These are phyloP conservation scores for Paracorniculantispora psalliotae DNA, from an alignment of 2,329 filamentous ascomycete genomes.

Conservation along the genomic window DNA sequence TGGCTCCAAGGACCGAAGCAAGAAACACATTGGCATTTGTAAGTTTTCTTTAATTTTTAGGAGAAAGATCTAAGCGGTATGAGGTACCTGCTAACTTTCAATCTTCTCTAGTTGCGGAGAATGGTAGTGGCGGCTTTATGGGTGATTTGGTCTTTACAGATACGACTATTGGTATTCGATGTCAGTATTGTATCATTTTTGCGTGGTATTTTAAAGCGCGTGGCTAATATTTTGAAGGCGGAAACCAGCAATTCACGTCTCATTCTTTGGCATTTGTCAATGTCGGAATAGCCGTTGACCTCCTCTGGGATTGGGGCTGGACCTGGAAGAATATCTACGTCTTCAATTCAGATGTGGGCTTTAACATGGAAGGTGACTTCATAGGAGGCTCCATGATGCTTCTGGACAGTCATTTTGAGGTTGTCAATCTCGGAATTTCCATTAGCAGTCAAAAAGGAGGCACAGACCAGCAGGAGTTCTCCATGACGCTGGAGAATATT, in stretches of 20 bases:
- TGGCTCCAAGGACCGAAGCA: constrained; percentile 28
- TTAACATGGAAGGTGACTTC: constrained; percentile 7
- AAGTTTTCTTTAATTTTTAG: neutral
- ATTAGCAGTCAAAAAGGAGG: neutral
- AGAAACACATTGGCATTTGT: constrained; percentile 18
- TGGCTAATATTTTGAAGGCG: neutral
- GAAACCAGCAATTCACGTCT: constrained; percentile 14
- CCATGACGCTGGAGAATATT: constrained; percentile 9
- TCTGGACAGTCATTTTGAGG: constrained; percentile 5
- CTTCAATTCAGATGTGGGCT: constrained; percentile 4
- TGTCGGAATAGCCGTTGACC: constrained; percentile 8
- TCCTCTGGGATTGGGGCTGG: constrained; percentile 18
- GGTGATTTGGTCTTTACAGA: constrained; percentile 60
- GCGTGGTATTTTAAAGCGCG: neutral
- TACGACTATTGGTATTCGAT: constrained; percentile 42
- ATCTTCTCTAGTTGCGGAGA: constrained; percentile 19
- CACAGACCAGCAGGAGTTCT: neutral
- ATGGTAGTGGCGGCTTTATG: constrained; percentile 36
- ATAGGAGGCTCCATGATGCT: constrained; percentile 10
- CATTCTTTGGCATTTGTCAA: constrained; percentile 7
- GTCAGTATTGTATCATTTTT: neutral
- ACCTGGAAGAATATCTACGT: constrained; percentile 14
- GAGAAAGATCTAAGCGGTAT: neutral
- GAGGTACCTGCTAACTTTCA: neutral
- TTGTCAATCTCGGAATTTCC: neutral